These are phyloP conservation scores for Daldinia decipiens DNA, from an alignment of 495 filamentous ascomycete genomes.

Conservation along the genomic window DNA sequence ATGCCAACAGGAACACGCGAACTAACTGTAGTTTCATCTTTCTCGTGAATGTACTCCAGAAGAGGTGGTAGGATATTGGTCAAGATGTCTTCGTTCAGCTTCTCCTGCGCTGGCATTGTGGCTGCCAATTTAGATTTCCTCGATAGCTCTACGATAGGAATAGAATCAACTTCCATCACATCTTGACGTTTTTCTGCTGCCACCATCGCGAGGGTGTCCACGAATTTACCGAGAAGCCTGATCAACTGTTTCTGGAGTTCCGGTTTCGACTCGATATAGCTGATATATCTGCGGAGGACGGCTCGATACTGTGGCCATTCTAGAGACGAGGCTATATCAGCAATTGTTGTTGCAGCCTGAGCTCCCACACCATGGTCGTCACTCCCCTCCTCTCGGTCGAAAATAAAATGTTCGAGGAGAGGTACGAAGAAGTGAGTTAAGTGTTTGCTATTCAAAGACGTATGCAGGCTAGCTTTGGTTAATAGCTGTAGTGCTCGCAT, in stretches of 20 bases:
- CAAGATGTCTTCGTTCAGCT: slow-evolving; percentile 77
- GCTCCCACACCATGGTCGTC: slow-evolving; percentile 85
- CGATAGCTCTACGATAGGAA: slow-evolving; percentile 21
- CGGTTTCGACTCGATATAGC: slow-evolving; percentile 80
- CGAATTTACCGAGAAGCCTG: slow-evolving; percentile 79
- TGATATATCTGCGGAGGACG: slow-evolving; percentile 79
- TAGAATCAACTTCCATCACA: slow-evolving; percentile 52
- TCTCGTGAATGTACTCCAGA: slow-evolving; percentile 84
- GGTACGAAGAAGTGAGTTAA: slow-evolving; percentile 89
- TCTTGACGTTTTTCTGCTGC: slow-evolving; percentile 53
- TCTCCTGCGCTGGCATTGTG: slow-evolving; percentile 73
- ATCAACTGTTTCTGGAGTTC: slow-evolving; percentile 88
- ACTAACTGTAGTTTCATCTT: slow-evolving; percentile 92
- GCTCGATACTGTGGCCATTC: slow-evolving; percentile 93
- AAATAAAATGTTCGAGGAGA: slow-evolving; percentile 91
- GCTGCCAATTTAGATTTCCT: slow-evolving; percentile 61
- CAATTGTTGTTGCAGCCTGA: slow-evolving; percentile 80
- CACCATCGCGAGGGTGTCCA: slow-evolving; percentile 75
- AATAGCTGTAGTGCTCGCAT: slow-evolving; percentile 83
- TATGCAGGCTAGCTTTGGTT: slow-evolving; percentile 69
- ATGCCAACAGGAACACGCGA: slow-evolving; percentile 88
- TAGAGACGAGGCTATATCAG: slow-evolving; percentile 74
- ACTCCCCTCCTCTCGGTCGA: slow-evolving; percentile 78
- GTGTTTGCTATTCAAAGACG: slow-evolving; percentile 74
- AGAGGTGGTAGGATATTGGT: slow-evolving; percentile 80